Percentiles rank a stretch among this genome's conserved stretches.
phyloP scores from a whole-genome alignment of 176 grass and related monocot genomes.

The Elymus sibiricus region DNA sequence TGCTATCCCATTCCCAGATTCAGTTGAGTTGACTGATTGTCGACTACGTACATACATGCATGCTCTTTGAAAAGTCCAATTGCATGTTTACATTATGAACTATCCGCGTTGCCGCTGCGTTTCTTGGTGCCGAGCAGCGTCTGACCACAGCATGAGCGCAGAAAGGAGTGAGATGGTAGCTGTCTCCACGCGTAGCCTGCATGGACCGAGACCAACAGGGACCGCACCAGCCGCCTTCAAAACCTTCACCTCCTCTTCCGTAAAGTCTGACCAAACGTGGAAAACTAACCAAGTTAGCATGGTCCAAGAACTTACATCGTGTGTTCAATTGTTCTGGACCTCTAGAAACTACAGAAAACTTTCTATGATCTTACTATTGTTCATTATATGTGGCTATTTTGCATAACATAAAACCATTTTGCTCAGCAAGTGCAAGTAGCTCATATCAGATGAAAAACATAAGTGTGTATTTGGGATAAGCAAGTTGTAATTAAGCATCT shows the following conservation, averaged over 20 bases:
- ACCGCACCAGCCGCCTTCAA: slow-evolving; percentile 61
- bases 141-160: slow-evolving; percentile 87
- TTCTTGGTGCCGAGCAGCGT: slow-evolving; percentile 35
- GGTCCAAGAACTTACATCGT: background rate
- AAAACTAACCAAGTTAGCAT: background rate
- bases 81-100: too few species aligned
- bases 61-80: background rate
- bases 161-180: slow-evolving; percentile 73
- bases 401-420: background rate
- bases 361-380: background rate
- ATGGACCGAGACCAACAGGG: slow-evolving; percentile 66
- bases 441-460: background rate
- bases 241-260: slow-evolving; percentile 65
- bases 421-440: background rate
- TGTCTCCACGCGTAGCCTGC: slow-evolving; percentile 83
- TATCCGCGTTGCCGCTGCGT: slow-evolving; percentile 1
- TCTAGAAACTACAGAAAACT: background rate
- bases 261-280: slow-evolving; percentile 65
- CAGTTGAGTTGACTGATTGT: background rate
- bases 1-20: background rate
- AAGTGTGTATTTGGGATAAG: background rate
- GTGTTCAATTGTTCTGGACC: background rate
- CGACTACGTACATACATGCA: background rate
- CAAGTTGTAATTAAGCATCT: background rate
- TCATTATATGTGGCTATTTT: background rate